Base-by-base conservation (phyloP, 2,329 filamentous ascomycete genomes). In the Sordariomycetes sp. region DNA sequence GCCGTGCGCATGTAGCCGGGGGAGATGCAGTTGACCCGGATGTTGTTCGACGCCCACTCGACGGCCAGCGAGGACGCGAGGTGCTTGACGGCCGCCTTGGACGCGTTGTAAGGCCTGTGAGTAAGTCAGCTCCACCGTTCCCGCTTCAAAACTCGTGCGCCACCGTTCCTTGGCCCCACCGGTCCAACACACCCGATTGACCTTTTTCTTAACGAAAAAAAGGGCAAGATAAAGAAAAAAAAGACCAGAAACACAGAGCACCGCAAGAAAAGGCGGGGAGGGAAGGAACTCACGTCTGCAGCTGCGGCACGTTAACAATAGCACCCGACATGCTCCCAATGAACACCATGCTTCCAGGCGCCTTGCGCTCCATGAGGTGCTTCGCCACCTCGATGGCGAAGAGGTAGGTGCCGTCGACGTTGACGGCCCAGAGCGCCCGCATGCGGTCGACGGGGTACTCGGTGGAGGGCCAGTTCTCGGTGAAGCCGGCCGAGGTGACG, bases 401-500 rank as follows among this genome's bases (percentile, higher is more conserved):
- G 62, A 90, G 75, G 78, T 91, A 91, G 7, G 85, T 85, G 56
- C 88, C 88, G 10, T 81, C 90, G 50, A 91, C 74, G 77, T 91
- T 92, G 76, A 91, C 90, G 69, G 90, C 87, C 64, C 91, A 56
- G 45, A 72, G 96, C 58, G 83, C 82, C 54, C 86, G 84, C 79
- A 89, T 86, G 62, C 91, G 87, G 64, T 96, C 90, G 63, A 91
- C 83, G 1, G 91, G 91, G 73, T 97, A 97, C 63, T 85, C 84
- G 65, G 91, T 87, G 53, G 92, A 92, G 65, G 95, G 87, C 67
- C 90, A 95, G 76, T 96, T 96, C 76, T 96, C 92, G 15, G 89
- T 94, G 74, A 97, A 96, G 52, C 92, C 92, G 54, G 92, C 92
- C n/a, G 90, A 95, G 28, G 92, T 96, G 65, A 97, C 91, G 28